Percentiles rank a stretch among this genome's conserved stretches.
Conservation (phyloP, 345 rosid genomes). For the Microthlaspi erraticum region DNA sequence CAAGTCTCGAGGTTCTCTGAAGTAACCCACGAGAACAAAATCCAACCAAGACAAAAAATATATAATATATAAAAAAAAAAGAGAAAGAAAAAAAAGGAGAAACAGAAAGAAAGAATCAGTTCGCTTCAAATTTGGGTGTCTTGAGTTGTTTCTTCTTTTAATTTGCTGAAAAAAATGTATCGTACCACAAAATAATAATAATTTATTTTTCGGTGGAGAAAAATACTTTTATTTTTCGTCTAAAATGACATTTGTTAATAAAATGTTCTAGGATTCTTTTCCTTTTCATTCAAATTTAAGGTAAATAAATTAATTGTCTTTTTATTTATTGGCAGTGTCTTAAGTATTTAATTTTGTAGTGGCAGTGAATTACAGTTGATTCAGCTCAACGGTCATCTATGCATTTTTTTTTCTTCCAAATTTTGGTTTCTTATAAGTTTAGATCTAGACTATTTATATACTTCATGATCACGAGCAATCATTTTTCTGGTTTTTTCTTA, state of each 20-base stretch:
- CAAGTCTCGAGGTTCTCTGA: constrained; percentile 46
- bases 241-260: constrained; percentile 9
- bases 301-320: not conserved
- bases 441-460: not conserved
- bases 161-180: constrained; percentile 42
- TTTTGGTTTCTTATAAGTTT: constrained; percentile 9
- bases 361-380: constrained; percentile 35
- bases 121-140: constrained; percentile 32
- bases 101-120: constrained; percentile 29
- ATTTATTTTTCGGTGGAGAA: constrained; percentile 29
- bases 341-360: constrained; percentile 15
- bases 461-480: constrained; percentile 33
- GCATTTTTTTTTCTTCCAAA: not conserved
- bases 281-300: constrained; percentile 5
- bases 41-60: constrained; percentile 40
- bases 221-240: constrained; percentile 17
- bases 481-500: not conserved
- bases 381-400: constrained; percentile 46
- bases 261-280: constrained; percentile 28
- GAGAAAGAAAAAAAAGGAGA: not conserved
- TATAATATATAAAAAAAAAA: not conserved
- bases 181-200: constrained; percentile 27
- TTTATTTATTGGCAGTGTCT: not conserved
- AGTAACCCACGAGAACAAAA: constrained; percentile 47
- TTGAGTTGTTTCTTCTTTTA: not conserved